Evolutionary conservation across 2,329 filamentous ascomycete genomes (phyloP).

Genomic region (Neonectria hederae): DNA sequence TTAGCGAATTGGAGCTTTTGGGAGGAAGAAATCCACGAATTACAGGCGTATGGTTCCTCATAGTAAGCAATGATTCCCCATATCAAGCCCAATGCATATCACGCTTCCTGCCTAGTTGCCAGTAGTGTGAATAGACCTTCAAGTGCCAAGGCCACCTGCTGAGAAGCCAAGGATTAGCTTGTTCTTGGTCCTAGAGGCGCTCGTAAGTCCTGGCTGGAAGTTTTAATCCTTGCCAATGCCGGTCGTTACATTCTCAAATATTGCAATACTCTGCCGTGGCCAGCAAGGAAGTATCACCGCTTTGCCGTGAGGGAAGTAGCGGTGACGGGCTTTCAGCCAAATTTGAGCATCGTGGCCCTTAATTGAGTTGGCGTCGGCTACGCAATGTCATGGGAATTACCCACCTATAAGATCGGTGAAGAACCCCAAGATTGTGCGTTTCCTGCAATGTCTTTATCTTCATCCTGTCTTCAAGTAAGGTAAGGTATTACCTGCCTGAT

Average conservation of each 20-base stretch:
- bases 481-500: slow-evolving; percentile 1
- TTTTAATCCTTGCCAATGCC: not conserved
- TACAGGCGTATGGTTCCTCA: not conserved
- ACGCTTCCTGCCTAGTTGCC: not conserved
- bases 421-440: not conserved
- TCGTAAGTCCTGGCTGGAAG: not conserved
- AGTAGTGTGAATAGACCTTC: not conserved
- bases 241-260: slow-evolving; percentile 1
- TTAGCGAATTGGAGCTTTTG: not conserved
- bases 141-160: not conserved
- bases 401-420: not conserved
- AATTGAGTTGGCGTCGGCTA: not conserved
- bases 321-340: slow-evolving; percentile 9
- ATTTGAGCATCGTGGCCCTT: not conserved
- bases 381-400: too few relatives aligned
- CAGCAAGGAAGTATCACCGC: slow-evolving; percentile 1
- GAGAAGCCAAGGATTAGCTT: not conserved
- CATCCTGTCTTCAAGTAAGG: not conserved
- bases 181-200: not conserved
- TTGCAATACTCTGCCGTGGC: not conserved
- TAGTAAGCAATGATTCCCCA: not conserved
- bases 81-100: not conserved
- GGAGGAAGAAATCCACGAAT: not conserved
- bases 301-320: slow-evolving; percentile 9
- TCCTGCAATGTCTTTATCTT: not conserved